Conservation (phyloP, 306 rosid species). For the Cicer yamashitae region DNA sequence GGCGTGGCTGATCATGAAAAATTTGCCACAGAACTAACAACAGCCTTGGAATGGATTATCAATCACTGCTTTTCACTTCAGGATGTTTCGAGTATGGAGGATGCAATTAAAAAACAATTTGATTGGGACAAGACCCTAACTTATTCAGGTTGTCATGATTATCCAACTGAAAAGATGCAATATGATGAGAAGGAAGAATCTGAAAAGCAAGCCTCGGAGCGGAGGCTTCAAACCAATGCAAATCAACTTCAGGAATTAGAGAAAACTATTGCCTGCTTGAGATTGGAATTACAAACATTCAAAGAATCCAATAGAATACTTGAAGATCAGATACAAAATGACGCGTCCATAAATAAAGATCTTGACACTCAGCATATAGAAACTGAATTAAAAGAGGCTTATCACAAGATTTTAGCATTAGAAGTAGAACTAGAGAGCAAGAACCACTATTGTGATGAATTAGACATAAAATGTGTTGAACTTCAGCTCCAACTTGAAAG, state of each 20-base stretch:
- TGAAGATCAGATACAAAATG: slow-evolving; percentile 55
- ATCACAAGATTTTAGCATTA: slow-evolving; percentile 59
- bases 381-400: slow-evolving; percentile 62
- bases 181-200: no score
- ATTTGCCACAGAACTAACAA: slow-evolving; percentile 57
- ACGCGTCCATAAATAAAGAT: slow-evolving; percentile 53
- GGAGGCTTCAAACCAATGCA: slow-evolving; percentile 20
- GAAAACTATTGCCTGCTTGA: slow-evolving; percentile 57
- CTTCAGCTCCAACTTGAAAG: slow-evolving; percentile 83
- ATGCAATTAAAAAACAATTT: slow-evolving; percentile 70
- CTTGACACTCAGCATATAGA: slow-evolving; percentile 55
- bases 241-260: slow-evolving; percentile 68
- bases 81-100: slow-evolving; percentile 89
- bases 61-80: slow-evolving; percentile 85
- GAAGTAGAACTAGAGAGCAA: slow-evolving; percentile 74
- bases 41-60: slow-evolving; percentile 83
- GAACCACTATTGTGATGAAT: slow-evolving; percentile 66
- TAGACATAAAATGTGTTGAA: slow-evolving; percentile 79
- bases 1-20: slow-evolving; percentile 61
- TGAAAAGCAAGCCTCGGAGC: no score
- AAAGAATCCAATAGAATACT: slow-evolving; percentile 54
- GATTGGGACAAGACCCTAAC: slow-evolving; percentile 71
- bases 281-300: slow-evolving; percentile 56
- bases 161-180: no score
- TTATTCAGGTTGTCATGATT: no score